Conservation (phyloP, 495 filamentous ascomycete genomes). For the Aspergillus carlsbadensis region DNA sequence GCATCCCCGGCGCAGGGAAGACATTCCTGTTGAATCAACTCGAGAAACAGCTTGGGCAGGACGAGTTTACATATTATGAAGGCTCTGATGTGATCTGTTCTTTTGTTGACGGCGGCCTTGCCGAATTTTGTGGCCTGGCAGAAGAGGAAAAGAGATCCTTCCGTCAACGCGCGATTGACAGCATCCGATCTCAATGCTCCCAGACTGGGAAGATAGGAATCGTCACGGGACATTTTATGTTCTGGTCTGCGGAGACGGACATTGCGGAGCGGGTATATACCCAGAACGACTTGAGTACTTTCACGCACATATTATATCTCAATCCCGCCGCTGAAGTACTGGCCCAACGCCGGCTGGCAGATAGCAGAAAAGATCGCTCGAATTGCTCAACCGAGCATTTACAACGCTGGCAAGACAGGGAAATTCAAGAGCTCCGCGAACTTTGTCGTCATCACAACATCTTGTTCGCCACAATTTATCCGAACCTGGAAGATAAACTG, state of each 20-base stretch:
- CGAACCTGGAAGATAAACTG: conserved; percentile 18
- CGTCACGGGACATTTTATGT: conserved; percentile 62
- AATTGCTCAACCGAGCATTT: conserved; percentile 41
- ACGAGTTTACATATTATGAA: conserved; percentile 51
- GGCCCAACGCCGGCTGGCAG: conserved; percentile 31
- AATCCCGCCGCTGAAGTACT: conserved; percentile 40
- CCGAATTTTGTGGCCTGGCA: conserved; percentile 45
- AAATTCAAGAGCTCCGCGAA: conserved; percentile 47
- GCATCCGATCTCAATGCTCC: conserved; percentile 41
- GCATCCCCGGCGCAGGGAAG: conserved; percentile 62
- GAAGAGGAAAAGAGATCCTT: conserved; percentile 39
- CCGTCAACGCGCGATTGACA: conserved; percentile 50
- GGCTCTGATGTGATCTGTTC: conserved; percentile 51
- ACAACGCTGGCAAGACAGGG: conserved; percentile 50
- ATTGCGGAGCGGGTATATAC: conserved; percentile 36
- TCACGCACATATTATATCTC: conserved; percentile 64
- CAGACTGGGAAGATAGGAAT: conserved; percentile 40
- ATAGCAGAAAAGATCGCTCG: conserved; percentile 40
- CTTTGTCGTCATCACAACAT: conserved; percentile 49
- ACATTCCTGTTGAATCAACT: conserved; percentile 48
- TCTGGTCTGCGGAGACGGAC: conserved; percentile 47
- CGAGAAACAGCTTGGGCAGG: conserved; percentile 31
- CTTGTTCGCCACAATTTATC: conserved; percentile 38
- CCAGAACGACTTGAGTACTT: conserved; percentile 45
- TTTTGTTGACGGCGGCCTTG: conserved; percentile 50